A percentile compares a stretch with the other conserved stretches of the same genome.
phyloP scores from a whole-genome alignment of 768 basidiomycete species.

The Boletellus sp. region DNA sequence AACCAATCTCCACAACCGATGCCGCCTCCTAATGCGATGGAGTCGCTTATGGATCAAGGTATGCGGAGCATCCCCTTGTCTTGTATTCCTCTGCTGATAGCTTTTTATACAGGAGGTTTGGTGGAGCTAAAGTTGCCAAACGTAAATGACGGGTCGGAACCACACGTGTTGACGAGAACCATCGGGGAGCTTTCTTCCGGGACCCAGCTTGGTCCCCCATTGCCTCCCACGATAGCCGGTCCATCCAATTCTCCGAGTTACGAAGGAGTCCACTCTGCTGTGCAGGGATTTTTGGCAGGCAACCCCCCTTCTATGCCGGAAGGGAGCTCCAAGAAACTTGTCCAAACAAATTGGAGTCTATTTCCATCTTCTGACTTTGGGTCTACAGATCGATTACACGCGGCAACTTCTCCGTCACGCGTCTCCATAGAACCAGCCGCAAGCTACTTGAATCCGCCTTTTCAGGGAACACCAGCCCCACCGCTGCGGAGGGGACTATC shows the following conservation, averaged over 20 bases:
- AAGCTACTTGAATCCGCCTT: conserved; percentile 9
- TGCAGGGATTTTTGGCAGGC: not conserved
- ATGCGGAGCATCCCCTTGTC: conserved; percentile 1
- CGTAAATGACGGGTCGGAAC: conserved; percentile 27
- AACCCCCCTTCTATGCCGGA: conserved; percentile 2
- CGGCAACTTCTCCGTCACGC: conserved; percentile 1
- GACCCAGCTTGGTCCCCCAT: conserved; percentile 27
- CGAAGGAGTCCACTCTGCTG: not conserved
- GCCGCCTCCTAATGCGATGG: conserved; percentile 43
- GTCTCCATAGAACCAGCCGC: conserved; percentile 6
- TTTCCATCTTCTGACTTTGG: conserved; percentile 4
- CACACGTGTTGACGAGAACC: conserved; percentile 39
- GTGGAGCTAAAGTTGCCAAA: conserved; percentile 53
- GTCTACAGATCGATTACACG: not conserved
- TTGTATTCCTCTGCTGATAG: not conserved
- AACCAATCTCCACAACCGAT: conserved; percentile 7
- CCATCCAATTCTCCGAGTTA: not conserved
- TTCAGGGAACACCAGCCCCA: conserved; percentile 10
- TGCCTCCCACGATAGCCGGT: conserved; percentile 9
- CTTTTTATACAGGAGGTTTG: conserved; percentile 42
- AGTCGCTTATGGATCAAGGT: conserved; percentile 67
- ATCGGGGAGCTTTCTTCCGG: conserved; percentile 41
- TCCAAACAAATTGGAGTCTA: not conserved
- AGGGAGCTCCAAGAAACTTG: conserved; percentile 1
- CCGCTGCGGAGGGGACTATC: conserved; percentile 9